Conservation (phyloP, 78 protist genomes). For the Trichosphaerium sp. region DNA sequence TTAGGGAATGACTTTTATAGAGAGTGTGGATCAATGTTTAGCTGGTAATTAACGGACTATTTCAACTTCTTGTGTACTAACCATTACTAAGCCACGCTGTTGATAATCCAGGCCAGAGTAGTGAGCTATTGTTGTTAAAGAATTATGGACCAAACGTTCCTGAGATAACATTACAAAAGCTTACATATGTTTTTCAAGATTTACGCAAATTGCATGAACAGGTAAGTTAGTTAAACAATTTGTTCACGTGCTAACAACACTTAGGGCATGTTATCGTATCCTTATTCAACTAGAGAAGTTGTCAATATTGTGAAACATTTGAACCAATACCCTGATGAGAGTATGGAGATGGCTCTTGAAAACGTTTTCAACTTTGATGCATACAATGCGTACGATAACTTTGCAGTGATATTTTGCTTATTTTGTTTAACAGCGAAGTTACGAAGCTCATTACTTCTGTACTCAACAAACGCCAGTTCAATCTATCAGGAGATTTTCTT, state of each 20-base stretch:
- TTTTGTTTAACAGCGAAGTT: too few relatives aligned
- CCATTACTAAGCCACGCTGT: not conserved
- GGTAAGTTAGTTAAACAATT: too few relatives aligned
- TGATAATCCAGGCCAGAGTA: conserved; percentile 6
- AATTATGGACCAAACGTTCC: conserved; percentile 29
- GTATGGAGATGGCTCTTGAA: not conserved
- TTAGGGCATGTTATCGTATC: not conserved
- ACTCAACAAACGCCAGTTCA: too few relatives aligned
- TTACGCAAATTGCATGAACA: conserved; percentile 5
- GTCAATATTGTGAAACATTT: not conserved
- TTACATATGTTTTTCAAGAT: conserved; percentile 2
- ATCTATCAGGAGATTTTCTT: too few relatives aligned
- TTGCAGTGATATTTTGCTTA: too few relatives aligned
- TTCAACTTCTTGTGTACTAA: not conserved
- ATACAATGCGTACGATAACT: not conserved
- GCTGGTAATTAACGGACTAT: conserved; percentile 14
- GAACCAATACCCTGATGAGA: conserved; percentile 17
- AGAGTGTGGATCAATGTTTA: conserved; percentile 48
- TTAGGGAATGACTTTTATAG: conserved; percentile 60
- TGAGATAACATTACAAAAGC: not conserved
- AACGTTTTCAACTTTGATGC: not conserved
- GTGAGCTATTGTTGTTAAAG: conserved; percentile 7
- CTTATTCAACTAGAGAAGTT: not conserved
- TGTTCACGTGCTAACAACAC: too few relatives aligned
- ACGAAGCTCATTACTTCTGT: too few relatives aligned